phyloP scores from a whole-genome alignment of 768 basidiomycete species.

The Trametes meyenii region DNA sequence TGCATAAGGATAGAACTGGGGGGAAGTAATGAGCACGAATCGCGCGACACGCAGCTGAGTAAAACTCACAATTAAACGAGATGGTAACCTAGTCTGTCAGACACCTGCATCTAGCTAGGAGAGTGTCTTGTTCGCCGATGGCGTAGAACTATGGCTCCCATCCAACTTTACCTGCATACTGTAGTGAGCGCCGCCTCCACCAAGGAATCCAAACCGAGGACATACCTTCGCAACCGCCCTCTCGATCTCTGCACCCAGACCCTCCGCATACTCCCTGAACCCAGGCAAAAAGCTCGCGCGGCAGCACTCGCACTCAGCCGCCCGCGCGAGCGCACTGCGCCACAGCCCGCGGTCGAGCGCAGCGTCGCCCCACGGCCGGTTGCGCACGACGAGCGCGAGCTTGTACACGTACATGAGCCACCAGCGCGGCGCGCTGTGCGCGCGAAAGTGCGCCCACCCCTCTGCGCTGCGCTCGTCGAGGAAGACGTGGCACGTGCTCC shows the following conservation, averaged over 20 bases:
- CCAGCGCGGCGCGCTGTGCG: constrained; percentile 16
- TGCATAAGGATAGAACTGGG: neutral
- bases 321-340: constrained; percentile 15
- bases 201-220: too few species aligned
- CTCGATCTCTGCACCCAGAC: constrained; percentile 7
- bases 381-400: constrained; percentile 20
- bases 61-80: neutral
- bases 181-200: neutral
- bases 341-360: constrained; percentile 20
- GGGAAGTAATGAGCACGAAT: neutral
- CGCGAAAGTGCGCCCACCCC: constrained; percentile 21
- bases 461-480: constrained; percentile 17
- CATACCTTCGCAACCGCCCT: constrained; percentile 9
- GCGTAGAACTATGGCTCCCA: neutral
- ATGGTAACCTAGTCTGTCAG: neutral
- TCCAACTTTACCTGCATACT: constrained; percentile 3
- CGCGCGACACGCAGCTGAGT: too few species aligned
- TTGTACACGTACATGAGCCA: constrained; percentile 23
- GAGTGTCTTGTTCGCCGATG: neutral
- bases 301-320: constrained; percentile 19
- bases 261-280: constrained; percentile 19
- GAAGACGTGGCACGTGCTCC: constrained; percentile 16
- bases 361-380: constrained; percentile 16
- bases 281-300: constrained; percentile 15
- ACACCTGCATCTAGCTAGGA: neutral